Conservation (phyloP, 2,329 filamentous ascomycete species). For the Colletotrichum sp. region DNA sequence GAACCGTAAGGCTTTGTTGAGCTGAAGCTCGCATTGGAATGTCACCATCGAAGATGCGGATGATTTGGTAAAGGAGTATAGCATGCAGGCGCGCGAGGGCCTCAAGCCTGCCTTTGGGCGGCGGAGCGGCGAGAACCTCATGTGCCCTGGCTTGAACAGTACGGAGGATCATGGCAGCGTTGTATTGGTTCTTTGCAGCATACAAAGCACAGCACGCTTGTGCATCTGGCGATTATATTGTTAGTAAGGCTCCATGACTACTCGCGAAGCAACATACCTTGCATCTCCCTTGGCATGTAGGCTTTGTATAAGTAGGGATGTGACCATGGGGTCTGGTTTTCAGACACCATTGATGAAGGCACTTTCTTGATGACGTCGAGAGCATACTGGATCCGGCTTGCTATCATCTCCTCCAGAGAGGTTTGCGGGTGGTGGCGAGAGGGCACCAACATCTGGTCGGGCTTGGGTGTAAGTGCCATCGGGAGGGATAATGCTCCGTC, state of each 20-base stretch:
- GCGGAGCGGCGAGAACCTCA: slow-evolving; percentile 43
- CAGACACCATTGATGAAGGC: slow-evolving; percentile 50
- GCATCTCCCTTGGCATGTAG: slow-evolving; percentile 54
- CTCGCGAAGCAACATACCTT: slow-evolving; percentile 38
- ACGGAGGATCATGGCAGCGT: slow-evolving; percentile 52
- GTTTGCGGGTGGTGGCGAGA: slow-evolving; percentile 16
- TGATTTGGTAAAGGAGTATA: slow-evolving; percentile 49
- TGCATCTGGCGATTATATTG: slow-evolving; percentile 43
- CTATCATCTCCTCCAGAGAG: slow-evolving; percentile 28
- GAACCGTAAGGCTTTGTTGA: slow-evolving; percentile 29
- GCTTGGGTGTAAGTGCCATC: slow-evolving; percentile 19
- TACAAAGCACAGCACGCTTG: slow-evolving; percentile 59
- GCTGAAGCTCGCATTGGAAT: slow-evolving; percentile 35
- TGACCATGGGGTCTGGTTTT: slow-evolving; percentile 57
- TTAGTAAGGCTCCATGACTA: background rate
- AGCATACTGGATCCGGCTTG: slow-evolving; percentile 42
- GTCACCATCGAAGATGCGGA: slow-evolving; percentile 50
- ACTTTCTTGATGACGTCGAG: slow-evolving; percentile 59
- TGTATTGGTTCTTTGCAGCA: slow-evolving; percentile 51
- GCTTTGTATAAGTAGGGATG: slow-evolving; percentile 57
- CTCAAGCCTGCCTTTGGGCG: slow-evolving; percentile 32
- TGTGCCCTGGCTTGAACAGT: slow-evolving; percentile 50
- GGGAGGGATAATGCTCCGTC: slow-evolving; percentile 10
- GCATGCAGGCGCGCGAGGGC: slow-evolving; percentile 45
- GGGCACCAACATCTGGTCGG: background rate